Evolutionary conservation across 176 grass and related monocot genomes (phyloP), one percentile per base, ranked within the genome.

Genomic region (Rhynchospora tenuis): DNA sequence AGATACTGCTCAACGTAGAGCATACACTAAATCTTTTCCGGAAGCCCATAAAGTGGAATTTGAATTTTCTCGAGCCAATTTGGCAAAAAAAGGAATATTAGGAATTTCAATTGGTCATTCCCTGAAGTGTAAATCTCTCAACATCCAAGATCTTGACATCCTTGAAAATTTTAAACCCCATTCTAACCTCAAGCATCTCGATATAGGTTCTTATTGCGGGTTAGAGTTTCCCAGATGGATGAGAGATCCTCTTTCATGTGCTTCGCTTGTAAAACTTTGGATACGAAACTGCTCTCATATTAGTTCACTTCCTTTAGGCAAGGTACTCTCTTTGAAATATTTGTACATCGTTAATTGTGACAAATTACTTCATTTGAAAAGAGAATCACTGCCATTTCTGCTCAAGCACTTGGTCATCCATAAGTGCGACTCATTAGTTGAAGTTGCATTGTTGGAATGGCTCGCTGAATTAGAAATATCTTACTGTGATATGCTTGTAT

Each of bases 241-340:
- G 47, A 46, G 73, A 29, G 73, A 77, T 77, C 47, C 73, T 77
- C 45, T 77, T 52, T 77, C 73, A 13, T 77, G 73, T 56, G 46
- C 73, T 14, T 77, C 73, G 9, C 73, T 77, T 29, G 16, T 52
- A 56, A 77, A 46, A 77, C 73, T 77, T 20, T 52, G 19, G 11
- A 55, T 77, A 51, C 13, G 6, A 5, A 22, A 46, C 15, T 67
- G 62, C 61, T 28, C 10, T 54, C 20, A 27, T 7, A 28, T 51
- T 77, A 47, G 15, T 29, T 51, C 13, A 55, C 73, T 77, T 52
- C 73, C 73, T 15, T 77, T 77, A 14, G 73, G 73, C 45, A 55
- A 56, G 0, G 15, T 77, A 1, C 20, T 52, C 17, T 77, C 73
- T n/a, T 52, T 77, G 46, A 52, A 77, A 26, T 1, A 52, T 26